Evolutionary conservation across 495 filamentous ascomycete species (phyloP).

Genomic region (Hypoxylon perforatum): DNA sequence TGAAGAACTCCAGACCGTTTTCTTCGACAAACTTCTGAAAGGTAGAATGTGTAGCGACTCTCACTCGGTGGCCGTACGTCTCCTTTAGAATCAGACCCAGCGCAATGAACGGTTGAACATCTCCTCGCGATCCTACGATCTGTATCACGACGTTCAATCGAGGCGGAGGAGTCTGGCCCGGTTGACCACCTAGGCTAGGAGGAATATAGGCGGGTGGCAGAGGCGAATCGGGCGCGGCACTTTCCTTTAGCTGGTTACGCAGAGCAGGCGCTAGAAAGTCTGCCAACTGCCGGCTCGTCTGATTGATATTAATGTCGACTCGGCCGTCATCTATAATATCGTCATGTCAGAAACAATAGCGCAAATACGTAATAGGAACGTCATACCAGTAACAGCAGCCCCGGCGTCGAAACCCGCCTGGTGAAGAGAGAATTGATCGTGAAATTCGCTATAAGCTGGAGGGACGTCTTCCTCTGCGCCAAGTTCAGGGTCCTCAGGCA

Average conservation of each 20-base stretch:
- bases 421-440: conserved; percentile 59
- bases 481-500: conserved; percentile 43
- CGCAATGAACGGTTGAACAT: conserved; percentile 80
- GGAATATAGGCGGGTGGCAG: conserved; percentile 70
- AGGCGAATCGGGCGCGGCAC: conserved; percentile 41
- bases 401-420: conserved; percentile 61
- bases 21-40: conserved; percentile 76
- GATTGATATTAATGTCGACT: conserved; percentile 78
- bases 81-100: conserved; percentile 71
- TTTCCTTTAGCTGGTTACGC: conserved; percentile 62
- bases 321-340: conserved; percentile 69
- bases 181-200: conserved; percentile 66
- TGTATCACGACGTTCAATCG: conserved; percentile 81
- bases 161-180: conserved; percentile 67
- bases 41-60: conserved; percentile 78
- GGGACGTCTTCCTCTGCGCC: conserved; percentile 49
- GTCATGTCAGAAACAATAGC: conserved; percentile 8
- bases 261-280: conserved; percentile 74
- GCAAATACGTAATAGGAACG: background rate
- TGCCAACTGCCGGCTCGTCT: conserved; percentile 71
- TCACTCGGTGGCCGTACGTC: conserved; percentile 76
- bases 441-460: conserved; percentile 58
- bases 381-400: conserved; percentile 56
- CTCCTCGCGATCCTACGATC: conserved; percentile 81
- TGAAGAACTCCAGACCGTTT: conserved; percentile 82